Percentiles rank a stretch among this genome's conserved stretches.
These are phyloP conservation scores for Phylloporus arenicola DNA, from an alignment of 768 basidiomycete genomes.

Conservation along the genomic window DNA sequence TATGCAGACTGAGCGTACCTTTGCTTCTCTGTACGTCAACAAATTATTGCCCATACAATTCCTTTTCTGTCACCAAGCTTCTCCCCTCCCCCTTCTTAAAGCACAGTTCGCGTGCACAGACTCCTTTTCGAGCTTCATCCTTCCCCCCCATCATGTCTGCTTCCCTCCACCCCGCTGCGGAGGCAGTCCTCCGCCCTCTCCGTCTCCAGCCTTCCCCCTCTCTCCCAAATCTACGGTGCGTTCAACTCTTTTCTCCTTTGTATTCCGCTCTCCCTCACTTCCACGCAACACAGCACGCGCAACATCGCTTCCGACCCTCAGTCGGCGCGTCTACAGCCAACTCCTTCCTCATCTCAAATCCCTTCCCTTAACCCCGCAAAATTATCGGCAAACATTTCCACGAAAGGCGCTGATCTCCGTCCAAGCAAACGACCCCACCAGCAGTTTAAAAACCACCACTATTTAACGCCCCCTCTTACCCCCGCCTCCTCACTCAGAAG, in stretches of 20 bases:
- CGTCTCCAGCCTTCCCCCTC: conserved; percentile 63
- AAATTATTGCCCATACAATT: conserved; percentile 32
- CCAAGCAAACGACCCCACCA: conserved; percentile 15
- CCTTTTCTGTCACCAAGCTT: conserved; percentile 31
- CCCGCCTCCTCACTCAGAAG: conserved; percentile 53
- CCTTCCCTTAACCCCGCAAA: conserved; percentile 11
- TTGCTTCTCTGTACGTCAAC: conserved; percentile 36
- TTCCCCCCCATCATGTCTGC: conserved; percentile 24
- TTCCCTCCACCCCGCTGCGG: conserved; percentile 21
- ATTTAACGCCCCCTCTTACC: conserved; percentile 67
- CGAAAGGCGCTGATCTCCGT: conserved; percentile 18
- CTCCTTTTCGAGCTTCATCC: conserved; percentile 29
- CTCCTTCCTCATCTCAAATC: conserved; percentile 15
- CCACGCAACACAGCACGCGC: conserved; percentile 22
- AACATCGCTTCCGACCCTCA: conserved; percentile 24
- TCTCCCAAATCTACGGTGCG: conserved; percentile 64
- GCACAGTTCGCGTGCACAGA: conserved; percentile 22
- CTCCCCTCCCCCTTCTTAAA: conserved; percentile 30
- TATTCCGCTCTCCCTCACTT: conserved; percentile 3
- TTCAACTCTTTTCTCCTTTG: not conserved
- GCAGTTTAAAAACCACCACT: conserved; percentile 27
- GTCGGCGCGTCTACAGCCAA: conserved; percentile 25
- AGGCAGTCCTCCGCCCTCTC: conserved; percentile 33
- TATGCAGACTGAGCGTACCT: conserved; percentile 13
- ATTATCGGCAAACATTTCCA: conserved; percentile 6